phyloP scores from a whole-genome alignment of 352 stramenopile species.

The Phytophthora rubi region DNA sequence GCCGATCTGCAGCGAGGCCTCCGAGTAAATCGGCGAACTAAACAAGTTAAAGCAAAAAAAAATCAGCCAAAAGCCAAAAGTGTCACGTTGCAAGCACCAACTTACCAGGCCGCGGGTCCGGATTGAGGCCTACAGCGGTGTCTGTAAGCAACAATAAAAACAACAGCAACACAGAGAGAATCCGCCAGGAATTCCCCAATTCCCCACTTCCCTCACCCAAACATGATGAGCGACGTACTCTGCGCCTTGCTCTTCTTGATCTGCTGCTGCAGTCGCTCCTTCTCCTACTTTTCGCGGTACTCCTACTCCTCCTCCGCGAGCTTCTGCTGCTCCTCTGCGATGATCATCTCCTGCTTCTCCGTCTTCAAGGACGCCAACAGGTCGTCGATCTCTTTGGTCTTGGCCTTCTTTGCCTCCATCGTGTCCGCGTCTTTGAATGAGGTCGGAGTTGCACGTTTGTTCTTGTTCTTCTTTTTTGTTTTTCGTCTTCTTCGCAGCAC shows the following conservation, averaged over 20 bases:
- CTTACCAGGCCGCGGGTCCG: conserved; percentile 77
- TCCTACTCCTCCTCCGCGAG: conserved; percentile 50
- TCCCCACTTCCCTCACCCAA: neutral
- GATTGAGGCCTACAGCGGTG: conserved; percentile 69
- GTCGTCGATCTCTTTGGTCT: conserved; percentile 73
- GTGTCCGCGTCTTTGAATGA: conserved; percentile 5
- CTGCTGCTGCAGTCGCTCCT: conserved; percentile 71
- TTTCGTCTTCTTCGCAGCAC: conserved; percentile 34
- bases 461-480: conserved; percentile 74
- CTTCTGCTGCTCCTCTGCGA: conserved; percentile 62
- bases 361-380: conserved; percentile 79
- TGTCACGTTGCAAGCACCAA: neutral
- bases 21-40: conserved; percentile 90
- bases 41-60: neutral
- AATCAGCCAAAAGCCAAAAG: conserved; percentile 7
- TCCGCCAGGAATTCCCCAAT: neutral
- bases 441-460: conserved; percentile 26
- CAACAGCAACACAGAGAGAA: neutral
- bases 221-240: conserved; percentile 46
- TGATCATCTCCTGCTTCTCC: conserved; percentile 74
- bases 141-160: conserved; percentile 43
- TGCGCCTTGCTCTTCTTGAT: conserved; percentile 85
- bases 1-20: conserved; percentile 82
- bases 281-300: conserved; percentile 58
- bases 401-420: conserved; percentile 34